These are phyloP conservation scores for Vaccinium vitisidaea DNA, from an alignment of 148 eudicot species.

Conservation along the genomic window DNA sequence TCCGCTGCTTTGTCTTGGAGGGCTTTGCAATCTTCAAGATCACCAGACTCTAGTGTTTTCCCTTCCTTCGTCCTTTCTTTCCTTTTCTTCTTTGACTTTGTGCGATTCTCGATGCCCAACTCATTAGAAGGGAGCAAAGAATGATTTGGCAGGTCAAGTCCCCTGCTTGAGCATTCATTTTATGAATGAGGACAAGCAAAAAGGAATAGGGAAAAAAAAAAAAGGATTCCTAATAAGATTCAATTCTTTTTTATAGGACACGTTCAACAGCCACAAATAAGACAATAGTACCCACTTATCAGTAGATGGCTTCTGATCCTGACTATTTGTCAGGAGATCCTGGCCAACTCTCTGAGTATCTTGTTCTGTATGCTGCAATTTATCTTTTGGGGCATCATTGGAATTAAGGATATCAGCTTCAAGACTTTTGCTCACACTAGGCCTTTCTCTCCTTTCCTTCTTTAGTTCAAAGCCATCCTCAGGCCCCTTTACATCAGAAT, in stretches of 20 bases:
- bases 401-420: background rate
- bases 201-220: background rate
- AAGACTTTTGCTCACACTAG: background rate
- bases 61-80: constrained; percentile 27
- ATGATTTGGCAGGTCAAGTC: background rate
- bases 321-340: background rate
- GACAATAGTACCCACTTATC: constrained; percentile 10
- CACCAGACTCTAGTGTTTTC: constrained; percentile 17
- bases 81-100: constrained; percentile 30
- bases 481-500: constrained; percentile 1
- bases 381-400: background rate
- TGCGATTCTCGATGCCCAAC: constrained; percentile 8
- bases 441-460: background rate
- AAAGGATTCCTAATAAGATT: background rate
- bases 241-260: background rate
- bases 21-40: constrained; percentile 19
- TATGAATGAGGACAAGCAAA: constrained; percentile 4
- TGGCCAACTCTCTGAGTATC: background rate
- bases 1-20: constrained; percentile 18
- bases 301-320: constrained; percentile 5
- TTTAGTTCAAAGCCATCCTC: background rate
- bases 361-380: constrained; percentile 7
- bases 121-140: constrained; percentile 13
- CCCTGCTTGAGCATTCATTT: constrained; percentile 15
- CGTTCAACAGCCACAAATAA: background rate